Conservation (phyloP, 2,329 filamentous ascomycete genomes). For the Tolypocladium paradoxum region DNA sequence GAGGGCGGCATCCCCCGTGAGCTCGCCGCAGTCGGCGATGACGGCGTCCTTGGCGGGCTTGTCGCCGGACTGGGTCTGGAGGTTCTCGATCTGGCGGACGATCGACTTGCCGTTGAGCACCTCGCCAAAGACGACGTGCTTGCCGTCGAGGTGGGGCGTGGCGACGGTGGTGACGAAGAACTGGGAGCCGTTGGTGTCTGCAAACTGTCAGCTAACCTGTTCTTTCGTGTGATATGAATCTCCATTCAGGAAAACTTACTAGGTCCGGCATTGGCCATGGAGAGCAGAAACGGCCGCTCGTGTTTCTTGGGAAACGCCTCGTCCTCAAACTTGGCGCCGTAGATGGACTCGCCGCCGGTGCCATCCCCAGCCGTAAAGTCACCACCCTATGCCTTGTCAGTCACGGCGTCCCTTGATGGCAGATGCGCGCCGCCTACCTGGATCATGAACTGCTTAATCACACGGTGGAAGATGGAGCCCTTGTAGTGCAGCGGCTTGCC, state of each 20-base stretch:
- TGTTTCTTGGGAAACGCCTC: constrained; percentile 93
- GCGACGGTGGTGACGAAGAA: constrained; percentile 96
- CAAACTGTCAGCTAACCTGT: neutral
- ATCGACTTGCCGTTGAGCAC: constrained; percentile 88
- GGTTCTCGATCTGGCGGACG: constrained; percentile 81
- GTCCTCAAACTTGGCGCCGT: constrained; percentile 93
- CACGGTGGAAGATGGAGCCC: constrained; percentile 83
- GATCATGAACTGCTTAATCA: constrained; percentile 99
- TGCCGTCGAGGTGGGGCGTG: constrained; percentile 90
- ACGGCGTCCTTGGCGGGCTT: constrained; percentile 64
- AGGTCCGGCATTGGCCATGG: constrained; percentile 95
- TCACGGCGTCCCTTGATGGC: neutral
- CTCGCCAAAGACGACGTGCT: constrained; percentile 96
- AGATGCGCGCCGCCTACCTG: constrained; percentile 13
- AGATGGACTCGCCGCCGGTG: constrained; percentile 94
- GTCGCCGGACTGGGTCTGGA: constrained; percentile 62
- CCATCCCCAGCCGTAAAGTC: constrained; percentile 94
- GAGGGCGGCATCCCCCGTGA: constrained; percentile 59
- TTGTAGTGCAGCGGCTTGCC: constrained; percentile 91
- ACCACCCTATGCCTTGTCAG: constrained; percentile 56
- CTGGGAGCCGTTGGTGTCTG: constrained; percentile 89
- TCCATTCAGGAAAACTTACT: constrained; percentile 40
- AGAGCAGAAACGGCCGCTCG: constrained; percentile 83
- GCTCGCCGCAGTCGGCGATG: constrained; percentile 78
- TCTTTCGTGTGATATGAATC: neutral